Percentiles rank a stretch among this genome's conserved stretches.
Conservation (phyloP, 495 filamentous ascomycete species). For the Podospora appendiculata region DNA sequence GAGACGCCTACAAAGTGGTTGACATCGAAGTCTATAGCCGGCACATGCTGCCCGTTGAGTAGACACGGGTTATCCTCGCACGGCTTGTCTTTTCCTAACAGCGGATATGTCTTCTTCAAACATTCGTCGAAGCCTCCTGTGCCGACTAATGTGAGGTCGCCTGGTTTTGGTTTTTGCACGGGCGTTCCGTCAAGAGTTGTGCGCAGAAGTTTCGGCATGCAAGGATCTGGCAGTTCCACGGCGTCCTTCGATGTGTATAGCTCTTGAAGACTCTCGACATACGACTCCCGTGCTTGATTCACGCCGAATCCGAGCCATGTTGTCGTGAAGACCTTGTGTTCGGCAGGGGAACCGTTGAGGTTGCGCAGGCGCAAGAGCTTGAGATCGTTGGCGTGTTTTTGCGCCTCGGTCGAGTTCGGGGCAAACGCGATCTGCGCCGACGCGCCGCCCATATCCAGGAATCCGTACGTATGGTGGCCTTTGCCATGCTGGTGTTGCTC, state of each 20-base stretch:
- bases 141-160: slow-evolving; percentile 52
- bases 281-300: slow-evolving; percentile 78
- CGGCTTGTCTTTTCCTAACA: slow-evolving; percentile 83
- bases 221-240: slow-evolving; percentile 81
- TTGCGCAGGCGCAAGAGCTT: slow-evolving; percentile 78
- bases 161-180: slow-evolving; percentile 18
- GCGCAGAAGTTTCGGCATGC: slow-evolving; percentile 69
- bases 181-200: slow-evolving; percentile 56
- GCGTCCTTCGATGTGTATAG: slow-evolving; percentile 43
- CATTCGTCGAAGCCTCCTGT: slow-evolving; percentile 86
- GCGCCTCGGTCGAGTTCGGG: slow-evolving; percentile 83
- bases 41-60: slow-evolving; percentile 80
- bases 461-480: slow-evolving; percentile 92
- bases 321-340: slow-evolving; percentile 87
- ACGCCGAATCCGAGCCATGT: slow-evolving; percentile 97
- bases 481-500: slow-evolving; percentile 66
- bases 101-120: slow-evolving; percentile 67
- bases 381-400: slow-evolving; percentile 85
- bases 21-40: slow-evolving; percentile 93
- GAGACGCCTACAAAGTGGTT: slow-evolving; percentile 98
- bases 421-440: slow-evolving; percentile 97
- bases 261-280: slow-evolving; percentile 61
- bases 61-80: slow-evolving; percentile 82
- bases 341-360: slow-evolving; percentile 63
- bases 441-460: slow-evolving; percentile 96